Evolutionary conservation across 1,284 basidiomycete species (phyloP).

Genomic region (Rhodotorula sp.): DNA sequence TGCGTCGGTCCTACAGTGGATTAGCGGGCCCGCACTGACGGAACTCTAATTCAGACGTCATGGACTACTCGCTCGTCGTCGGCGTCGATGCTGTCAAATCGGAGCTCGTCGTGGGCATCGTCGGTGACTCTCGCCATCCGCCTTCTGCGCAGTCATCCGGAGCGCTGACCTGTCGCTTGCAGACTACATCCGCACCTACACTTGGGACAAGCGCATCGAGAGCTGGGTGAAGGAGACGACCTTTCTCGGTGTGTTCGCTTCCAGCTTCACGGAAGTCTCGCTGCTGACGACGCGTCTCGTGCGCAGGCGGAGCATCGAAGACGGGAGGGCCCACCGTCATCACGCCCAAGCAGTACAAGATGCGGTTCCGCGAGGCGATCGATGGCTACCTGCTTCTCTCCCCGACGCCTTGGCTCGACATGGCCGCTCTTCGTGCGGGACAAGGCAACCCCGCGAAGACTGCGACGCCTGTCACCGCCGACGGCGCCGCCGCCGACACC

Average conservation of each 20-base stretch:
- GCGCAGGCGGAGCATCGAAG: constrained; percentile 29
- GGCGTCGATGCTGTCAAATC: constrained; percentile 74
- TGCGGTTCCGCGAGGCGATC: constrained; percentile 86
- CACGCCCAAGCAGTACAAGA: constrained; percentile 72
- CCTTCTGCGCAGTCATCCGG: too few relatives aligned
- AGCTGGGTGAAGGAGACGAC: constrained; percentile 95
- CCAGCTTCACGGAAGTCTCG: too few relatives aligned
- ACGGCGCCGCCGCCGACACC: background rate
- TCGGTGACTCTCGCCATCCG: constrained; percentile 65
- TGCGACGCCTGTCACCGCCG: too few relatives aligned
- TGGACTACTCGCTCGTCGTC: constrained; percentile 98
- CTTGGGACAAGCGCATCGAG: constrained; percentile 97
- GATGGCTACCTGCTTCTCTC: constrained; percentile 34
- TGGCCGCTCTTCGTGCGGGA: background rate
- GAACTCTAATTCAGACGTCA: constrained; percentile 61
- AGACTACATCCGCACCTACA: constrained; percentile 93
- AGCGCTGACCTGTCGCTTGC: background rate
- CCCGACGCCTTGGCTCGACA: constrained; percentile 23
- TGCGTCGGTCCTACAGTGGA: background rate
- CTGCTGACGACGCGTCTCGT: background rate
- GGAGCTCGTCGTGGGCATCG: constrained; percentile 81
- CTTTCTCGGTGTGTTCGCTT: constrained; percentile 63
- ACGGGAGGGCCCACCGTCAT: constrained; percentile 90
- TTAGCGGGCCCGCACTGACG: background rate
- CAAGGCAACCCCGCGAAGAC: background rate